Evolutionary conservation across 208 protist genomes (phyloP), one percentile per base, ranked within the genome.

Genomic region (Leishmania arabica): DNA sequence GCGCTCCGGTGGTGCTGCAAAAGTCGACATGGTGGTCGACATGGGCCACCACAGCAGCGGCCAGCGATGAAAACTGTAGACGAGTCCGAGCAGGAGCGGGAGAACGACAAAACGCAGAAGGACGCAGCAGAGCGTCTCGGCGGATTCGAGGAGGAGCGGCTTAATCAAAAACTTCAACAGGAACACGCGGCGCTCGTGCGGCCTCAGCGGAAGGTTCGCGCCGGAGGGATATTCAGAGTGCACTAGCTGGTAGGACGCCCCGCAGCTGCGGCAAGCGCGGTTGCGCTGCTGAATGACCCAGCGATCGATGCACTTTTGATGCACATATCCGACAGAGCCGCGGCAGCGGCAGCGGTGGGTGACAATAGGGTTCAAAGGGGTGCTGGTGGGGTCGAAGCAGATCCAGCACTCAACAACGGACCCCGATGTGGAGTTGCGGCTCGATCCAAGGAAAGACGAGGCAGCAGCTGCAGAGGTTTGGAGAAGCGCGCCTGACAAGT

Each of bases 261-360:
- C 83, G 66, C 93, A 96, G 79, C 86, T 94, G 37, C 79, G 81
- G 78, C 93, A 96, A 21, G 64, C 56, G 37, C 72, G 78, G 69
- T 89, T 88, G 76, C 78, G 79, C 65, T 90, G 79, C 27, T 87
- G 79, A 47, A 94, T 87, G 31, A 96, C 89, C 91, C 93, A 96
- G 15, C 84, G 45, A 75, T 93, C 85, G 54, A 96, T 93, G 75
- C 93, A 96, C n/a, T 80, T 83, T 60, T 86, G 85, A 70, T 96
- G 93, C 51, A 95, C 89, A 54, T 77, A 91, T 1, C 90, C 90
- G 75, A 95, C 84, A 27, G 84, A 89, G 9, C 91, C 91, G 74
- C 87, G 84, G 69, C 93, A 96, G 7, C 62, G 75, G 66, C 93
- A 96, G 17, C 91, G 81, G 73, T 84, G 83, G 40, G 68, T 86